These are phyloP conservation scores for Plasmopara viticola DNA, from an alignment of 352 stramenopile species.

Conservation along the genomic window DNA sequence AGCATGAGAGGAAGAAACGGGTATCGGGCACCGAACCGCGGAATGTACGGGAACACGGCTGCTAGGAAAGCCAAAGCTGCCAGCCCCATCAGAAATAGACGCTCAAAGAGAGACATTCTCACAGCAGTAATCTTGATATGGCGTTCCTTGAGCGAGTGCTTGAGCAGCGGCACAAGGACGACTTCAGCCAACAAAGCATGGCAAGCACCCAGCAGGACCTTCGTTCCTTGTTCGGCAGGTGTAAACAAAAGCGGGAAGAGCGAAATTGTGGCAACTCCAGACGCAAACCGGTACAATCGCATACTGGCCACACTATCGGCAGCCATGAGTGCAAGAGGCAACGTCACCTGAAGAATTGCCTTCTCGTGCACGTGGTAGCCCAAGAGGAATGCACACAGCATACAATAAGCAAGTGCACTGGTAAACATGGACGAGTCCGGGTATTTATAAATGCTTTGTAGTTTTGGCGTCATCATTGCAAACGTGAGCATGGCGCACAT, in stretches of 20 bases:
- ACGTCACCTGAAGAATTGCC: constrained; percentile 89
- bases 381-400: constrained; percentile 93
- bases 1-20: constrained; percentile 79
- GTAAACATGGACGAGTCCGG: constrained; percentile 77
- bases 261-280: constrained; percentile 60
- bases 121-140: constrained; percentile 64
- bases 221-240: constrained; percentile 63
- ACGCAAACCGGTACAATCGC: constrained; percentile 74
- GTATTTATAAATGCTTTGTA: constrained; percentile 71
- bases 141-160: constrained; percentile 60
- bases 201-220: constrained; percentile 54
- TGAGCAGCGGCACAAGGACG: constrained; percentile 57
- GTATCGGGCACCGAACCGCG: constrained; percentile 38
- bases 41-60: constrained; percentile 49
- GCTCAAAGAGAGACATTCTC: constrained; percentile 48
- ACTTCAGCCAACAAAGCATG: constrained; percentile 62
- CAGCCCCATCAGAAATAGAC: constrained; percentile 40
- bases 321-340: constrained; percentile 64
- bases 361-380: constrained; percentile 99
- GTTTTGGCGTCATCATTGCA: constrained; percentile 63
- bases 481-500: constrained; percentile 81
- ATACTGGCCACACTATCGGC: constrained; percentile 76
- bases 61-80: constrained; percentile 31
- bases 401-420: constrained; percentile 81
- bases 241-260: constrained; percentile 86